These are phyloP conservation scores for Oropetium thomaeum DNA, from an alignment of 176 grass and related monocot genomes.

Conservation along the genomic window DNA sequence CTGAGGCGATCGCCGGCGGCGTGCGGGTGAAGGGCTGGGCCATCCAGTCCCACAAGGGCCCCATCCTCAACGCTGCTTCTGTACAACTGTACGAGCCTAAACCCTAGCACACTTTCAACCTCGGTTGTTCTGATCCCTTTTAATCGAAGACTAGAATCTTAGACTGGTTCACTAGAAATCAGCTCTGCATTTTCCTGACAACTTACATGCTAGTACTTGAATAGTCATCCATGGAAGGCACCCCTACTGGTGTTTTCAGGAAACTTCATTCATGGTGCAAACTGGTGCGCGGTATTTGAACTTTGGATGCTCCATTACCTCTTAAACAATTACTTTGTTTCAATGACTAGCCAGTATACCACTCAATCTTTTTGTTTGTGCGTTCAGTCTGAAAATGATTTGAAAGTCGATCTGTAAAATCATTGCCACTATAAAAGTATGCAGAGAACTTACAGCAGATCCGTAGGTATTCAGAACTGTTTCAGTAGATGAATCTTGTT, in stretches of 20 bases:
- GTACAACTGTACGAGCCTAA: conserved; percentile 51
- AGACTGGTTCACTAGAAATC: background rate
- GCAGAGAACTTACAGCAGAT: background rate
- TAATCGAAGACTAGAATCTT: background rate
- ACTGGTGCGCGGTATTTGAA: background rate
- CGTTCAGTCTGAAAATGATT: background rate
- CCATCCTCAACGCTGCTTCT: conserved; percentile 75
- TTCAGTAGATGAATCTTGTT: background rate
- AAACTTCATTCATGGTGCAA: background rate
- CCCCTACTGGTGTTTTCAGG: background rate
- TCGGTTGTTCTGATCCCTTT: background rate
- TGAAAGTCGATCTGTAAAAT: background rate
- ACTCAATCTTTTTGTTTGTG: background rate
- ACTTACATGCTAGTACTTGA: background rate
- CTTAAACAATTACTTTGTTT: background rate
- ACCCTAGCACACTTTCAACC: conserved; percentile 26
- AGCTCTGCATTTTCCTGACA: background rate
- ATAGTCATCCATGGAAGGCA: background rate
- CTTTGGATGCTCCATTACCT: background rate
- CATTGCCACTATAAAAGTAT: background rate
- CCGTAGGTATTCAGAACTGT: background rate
- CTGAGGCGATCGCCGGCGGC: conserved; percentile 53
- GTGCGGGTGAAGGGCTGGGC: conserved; percentile 67
- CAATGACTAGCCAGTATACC: background rate
- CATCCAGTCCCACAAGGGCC: conserved; percentile 65